Conservation (phyloP, 1,139 yeast genomes). For the Yamadazyma taylorii region DNA sequence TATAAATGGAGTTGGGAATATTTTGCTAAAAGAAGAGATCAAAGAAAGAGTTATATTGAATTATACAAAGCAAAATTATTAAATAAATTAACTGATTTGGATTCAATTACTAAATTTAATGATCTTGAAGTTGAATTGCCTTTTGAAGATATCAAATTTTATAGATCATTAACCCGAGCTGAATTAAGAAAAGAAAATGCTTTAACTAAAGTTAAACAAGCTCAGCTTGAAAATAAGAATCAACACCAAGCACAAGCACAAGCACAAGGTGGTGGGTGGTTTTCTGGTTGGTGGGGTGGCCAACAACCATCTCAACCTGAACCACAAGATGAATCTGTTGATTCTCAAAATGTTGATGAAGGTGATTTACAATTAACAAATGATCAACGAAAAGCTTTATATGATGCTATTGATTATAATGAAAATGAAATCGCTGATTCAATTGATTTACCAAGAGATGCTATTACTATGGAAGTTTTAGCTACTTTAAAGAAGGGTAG, state of each 20-base stretch:
- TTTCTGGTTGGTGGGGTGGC: constrained; percentile 59
- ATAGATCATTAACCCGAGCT: constrained; percentile 74
- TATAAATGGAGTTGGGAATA: constrained; percentile 89
- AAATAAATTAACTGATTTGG: constrained; percentile 27
- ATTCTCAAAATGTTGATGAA: constrained; percentile 11
- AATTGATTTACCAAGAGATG: constrained; percentile 71
- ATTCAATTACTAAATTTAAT: constrained; percentile 45
- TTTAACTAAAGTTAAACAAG: constrained; percentile 13
- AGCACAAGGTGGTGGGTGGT: constrained; percentile 63
- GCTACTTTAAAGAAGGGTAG: constrained; percentile 79
- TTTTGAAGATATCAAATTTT: constrained; percentile 81
- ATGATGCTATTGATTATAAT: constrained; percentile 91
- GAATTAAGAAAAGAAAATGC: constrained; percentile 59
- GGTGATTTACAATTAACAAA: constrained; percentile 41
- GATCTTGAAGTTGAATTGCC: constrained; percentile 59
- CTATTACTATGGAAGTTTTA: constrained; percentile 63
- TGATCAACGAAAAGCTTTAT: constrained; percentile 78
- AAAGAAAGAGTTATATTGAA: constrained; percentile 64
- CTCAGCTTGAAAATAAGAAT: constrained; percentile 6
- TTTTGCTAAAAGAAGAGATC: constrained; percentile 68
- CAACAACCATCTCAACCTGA: constrained; percentile 9
- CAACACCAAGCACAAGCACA: constrained; percentile 8
- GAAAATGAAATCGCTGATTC: constrained; percentile 58
- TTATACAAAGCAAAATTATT: constrained; percentile 62
- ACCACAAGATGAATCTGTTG: constrained; percentile 8